Conservation (phyloP, 2,329 filamentous ascomycete species). For the Paraphoma chrysanthemicola region DNA sequence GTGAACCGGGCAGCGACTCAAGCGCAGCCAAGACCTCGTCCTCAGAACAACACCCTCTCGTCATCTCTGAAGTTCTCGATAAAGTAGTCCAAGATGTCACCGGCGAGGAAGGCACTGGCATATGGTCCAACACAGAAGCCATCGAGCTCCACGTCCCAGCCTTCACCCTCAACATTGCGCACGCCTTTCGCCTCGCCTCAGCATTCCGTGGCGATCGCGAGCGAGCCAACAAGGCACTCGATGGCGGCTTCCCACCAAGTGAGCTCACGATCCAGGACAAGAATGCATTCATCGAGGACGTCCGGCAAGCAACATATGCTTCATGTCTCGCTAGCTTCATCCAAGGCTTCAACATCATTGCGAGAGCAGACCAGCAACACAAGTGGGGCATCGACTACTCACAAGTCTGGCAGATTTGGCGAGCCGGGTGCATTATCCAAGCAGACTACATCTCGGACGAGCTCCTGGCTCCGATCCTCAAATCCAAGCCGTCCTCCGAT, state of each 20-base stretch:
- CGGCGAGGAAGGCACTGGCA: slow-evolving; percentile 70
- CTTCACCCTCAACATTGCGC: slow-evolving; percentile 68
- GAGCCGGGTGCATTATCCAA: slow-evolving; percentile 74
- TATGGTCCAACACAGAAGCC: slow-evolving; percentile 70
- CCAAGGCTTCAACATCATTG: slow-evolving; percentile 71
- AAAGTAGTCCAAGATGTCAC: slow-evolving; percentile 76
- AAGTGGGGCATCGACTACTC: slow-evolving; percentile 65
- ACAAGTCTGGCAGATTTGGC: slow-evolving; percentile 68
- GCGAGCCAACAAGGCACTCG: slow-evolving; percentile 56
- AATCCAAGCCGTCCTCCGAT: slow-evolving; percentile 41
- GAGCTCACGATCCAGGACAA: slow-evolving; percentile 41
- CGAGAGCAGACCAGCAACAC: slow-evolving; percentile 63
- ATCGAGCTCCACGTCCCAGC: slow-evolving; percentile 68
- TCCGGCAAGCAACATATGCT: slow-evolving; percentile 68
- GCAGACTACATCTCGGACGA: slow-evolving; percentile 67
- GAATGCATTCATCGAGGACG: slow-evolving; percentile 60
- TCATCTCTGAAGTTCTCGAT: slow-evolving; percentile 69
- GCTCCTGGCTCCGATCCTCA: slow-evolving; percentile 59
- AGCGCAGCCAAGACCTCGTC: slow-evolving; percentile 30
- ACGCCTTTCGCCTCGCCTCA: slow-evolving; percentile 69
- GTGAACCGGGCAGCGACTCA: slow-evolving; percentile 39
- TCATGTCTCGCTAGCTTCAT: slow-evolving; percentile 68
- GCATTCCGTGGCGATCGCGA: slow-evolving; percentile 65
- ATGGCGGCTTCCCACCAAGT: slow-evolving; percentile 51
- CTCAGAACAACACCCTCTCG: slow-evolving; percentile 45